These are phyloP conservation scores for Fusarium sp. DNA, from an alignment of 2,329 filamentous ascomycete genomes.

Conservation along the genomic window DNA sequence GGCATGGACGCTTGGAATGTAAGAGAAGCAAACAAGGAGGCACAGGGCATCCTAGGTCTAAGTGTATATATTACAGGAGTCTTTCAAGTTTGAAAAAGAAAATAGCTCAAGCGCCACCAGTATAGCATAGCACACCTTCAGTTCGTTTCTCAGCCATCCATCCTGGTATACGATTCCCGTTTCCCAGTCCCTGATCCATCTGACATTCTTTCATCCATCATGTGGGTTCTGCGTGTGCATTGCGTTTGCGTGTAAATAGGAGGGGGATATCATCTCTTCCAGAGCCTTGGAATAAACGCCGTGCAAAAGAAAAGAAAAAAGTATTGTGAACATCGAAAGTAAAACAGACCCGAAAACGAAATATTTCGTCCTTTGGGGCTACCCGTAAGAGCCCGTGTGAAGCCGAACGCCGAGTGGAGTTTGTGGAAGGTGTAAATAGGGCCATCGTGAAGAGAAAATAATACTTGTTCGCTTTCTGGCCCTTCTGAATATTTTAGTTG, in stretches of 20 bases:
- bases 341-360: slow-evolving; percentile 3
- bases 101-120: slow-evolving; percentile 16
- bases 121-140: slow-evolving; percentile 10
- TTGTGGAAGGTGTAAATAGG: slow-evolving; percentile 8
- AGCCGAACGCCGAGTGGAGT: slow-evolving; percentile 44
- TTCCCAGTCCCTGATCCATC: slow-evolving; percentile 3
- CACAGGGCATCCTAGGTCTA: slow-evolving; percentile 27
- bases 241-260: slow-evolving; percentile 36
- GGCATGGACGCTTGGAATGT: background rate
- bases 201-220: slow-evolving; percentile 33
- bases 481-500: background rate
- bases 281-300: slow-evolving; percentile 45
- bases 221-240: slow-evolving; percentile 29
- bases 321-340: slow-evolving; percentile 1
- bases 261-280: slow-evolving; percentile 51
- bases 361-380: slow-evolving; percentile 17
- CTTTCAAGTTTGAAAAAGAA: slow-evolving; percentile 30
- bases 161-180: slow-evolving; percentile 28
- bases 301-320: slow-evolving; percentile 24
- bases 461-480: background rate
- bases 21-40: slow-evolving; percentile 18
- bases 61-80: slow-evolving; percentile 44
- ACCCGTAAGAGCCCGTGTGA: slow-evolving; percentile 22
- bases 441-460: background rate
- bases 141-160: slow-evolving; percentile 31